phyloP scores from a whole-genome alignment of 1,284 basidiomycete genomes.

The Heterobasidion occidentale region DNA sequence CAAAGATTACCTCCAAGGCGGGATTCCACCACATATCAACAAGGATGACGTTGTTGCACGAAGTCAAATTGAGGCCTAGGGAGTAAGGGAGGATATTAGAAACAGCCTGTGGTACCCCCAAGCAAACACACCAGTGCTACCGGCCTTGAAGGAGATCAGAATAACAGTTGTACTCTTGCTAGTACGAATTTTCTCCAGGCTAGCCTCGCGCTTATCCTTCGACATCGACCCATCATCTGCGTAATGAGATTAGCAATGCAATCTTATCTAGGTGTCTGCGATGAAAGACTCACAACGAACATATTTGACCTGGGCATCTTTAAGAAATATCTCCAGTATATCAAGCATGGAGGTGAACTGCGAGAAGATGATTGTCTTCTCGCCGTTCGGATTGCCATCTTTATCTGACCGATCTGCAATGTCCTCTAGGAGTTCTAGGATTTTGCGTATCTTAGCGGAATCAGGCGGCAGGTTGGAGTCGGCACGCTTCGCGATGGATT shows the following conservation, averaged over 20 bases:
- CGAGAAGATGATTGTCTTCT: slow-evolving; percentile 90
- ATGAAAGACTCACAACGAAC: slow-evolving; percentile 72
- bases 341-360: slow-evolving; percentile 92
- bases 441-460: slow-evolving; percentile 86
- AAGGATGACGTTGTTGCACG: slow-evolving; percentile 90
- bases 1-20: slow-evolving; percentile 55
- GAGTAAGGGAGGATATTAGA: background rate
- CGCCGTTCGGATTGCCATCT: slow-evolving; percentile 22
- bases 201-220: slow-evolving; percentile 67
- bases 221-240: slow-evolving; percentile 86
- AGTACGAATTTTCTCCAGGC: slow-evolving; percentile 67
- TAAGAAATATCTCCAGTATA: slow-evolving; percentile 79
- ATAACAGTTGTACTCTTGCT: slow-evolving; percentile 63
- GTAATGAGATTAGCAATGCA: slow-evolving; percentile 1
- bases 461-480: slow-evolving; percentile 43
- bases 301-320: slow-evolving; percentile 55
- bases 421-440: slow-evolving; percentile 64
- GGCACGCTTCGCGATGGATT: slow-evolving; percentile 16
- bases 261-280: background rate
- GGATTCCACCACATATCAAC: slow-evolving; percentile 97
- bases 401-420: slow-evolving; percentile 57
- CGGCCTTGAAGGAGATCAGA: slow-evolving; percentile 95
- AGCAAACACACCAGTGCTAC: slow-evolving; percentile 61
- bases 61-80: slow-evolving; percentile 84
- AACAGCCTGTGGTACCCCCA: background rate